Conservation (phyloP, 495 filamentous ascomycete species). For the Penicillium longicatenatum region DNA sequence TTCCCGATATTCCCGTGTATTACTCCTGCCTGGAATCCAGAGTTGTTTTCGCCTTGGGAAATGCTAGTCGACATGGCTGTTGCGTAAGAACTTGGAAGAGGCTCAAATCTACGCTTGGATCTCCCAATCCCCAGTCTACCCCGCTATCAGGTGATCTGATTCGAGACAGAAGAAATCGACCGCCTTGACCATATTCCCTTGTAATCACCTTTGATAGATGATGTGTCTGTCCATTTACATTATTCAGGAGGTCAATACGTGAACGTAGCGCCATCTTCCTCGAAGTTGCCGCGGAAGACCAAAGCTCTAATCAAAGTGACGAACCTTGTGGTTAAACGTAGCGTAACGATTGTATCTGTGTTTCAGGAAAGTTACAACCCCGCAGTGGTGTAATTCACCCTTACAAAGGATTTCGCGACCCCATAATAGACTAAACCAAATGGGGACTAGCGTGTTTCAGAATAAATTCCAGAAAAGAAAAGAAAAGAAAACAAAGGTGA, state of each 20-base stretch:
- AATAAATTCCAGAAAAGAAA: neutral
- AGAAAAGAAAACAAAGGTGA: neutral
- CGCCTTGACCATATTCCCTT: neutral
- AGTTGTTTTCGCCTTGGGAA: neutral
- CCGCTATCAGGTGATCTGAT: neutral
- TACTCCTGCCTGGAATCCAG: neutral
- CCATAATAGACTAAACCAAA: neutral
- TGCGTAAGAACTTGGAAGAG: neutral
- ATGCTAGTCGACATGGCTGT: neutral
- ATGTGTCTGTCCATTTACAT: no score
- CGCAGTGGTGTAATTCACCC: neutral
- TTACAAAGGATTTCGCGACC: neutral
- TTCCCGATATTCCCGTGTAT: neutral
- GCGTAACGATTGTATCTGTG: neutral
- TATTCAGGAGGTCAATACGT: no score
- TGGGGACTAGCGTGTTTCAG: slow-evolving; percentile 1
- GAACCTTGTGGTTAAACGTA: neutral
- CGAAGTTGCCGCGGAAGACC: no score
- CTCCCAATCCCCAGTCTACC: neutral
- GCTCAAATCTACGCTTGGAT: neutral
- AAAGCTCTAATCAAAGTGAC: neutral
- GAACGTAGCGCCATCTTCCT: neutral
- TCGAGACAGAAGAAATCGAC: neutral
- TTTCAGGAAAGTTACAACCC: neutral
- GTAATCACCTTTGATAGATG: neutral